These are phyloP conservation scores for Oemleria cerasiformis DNA, from an alignment of 306 rosid genomes.

Conservation along the genomic window DNA sequence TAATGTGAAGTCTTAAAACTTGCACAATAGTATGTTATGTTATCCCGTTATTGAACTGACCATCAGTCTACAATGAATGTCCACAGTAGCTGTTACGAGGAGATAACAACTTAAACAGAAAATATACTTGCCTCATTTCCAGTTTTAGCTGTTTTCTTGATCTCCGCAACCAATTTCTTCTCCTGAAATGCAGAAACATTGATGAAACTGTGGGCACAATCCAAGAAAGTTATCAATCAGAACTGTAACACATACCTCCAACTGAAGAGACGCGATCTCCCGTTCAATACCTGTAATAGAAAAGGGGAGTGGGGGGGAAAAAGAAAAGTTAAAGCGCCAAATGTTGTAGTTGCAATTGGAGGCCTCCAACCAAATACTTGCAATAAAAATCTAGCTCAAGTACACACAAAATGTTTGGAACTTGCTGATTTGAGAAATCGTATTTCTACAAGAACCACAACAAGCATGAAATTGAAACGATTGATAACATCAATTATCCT, in stretches of 20 bases:
- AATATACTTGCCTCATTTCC: slow-evolving; percentile 75
- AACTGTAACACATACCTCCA: slow-evolving; percentile 57
- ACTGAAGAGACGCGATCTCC: slow-evolving; percentile 85
- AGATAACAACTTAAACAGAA: slow-evolving; percentile 2
- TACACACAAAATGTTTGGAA: neutral
- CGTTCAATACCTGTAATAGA: slow-evolving; percentile 70
- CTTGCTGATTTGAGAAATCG: neutral
- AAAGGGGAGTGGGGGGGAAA: neutral
- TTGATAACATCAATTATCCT: neutral
- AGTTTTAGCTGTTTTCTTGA: slow-evolving; percentile 80
- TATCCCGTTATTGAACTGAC: neutral
- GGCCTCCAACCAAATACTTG: neutral
- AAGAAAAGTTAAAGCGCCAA: neutral
- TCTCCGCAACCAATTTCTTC: slow-evolving; percentile 90
- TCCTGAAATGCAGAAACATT: slow-evolving; percentile 51
- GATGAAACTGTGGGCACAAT: slow-evolving; percentile 10
- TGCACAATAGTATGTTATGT: neutral
- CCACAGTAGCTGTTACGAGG: neutral
- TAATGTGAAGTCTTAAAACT: neutral
- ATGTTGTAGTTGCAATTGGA: slow-evolving; percentile 5
- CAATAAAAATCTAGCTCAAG: neutral
- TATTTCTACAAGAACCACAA: neutral
- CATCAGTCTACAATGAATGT: neutral
- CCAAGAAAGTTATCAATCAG: neutral
- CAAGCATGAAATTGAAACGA: neutral